phyloP scores from a whole-genome alignment of 2,329 filamentous ascomycete species.

The Fusarium solani-melongenae region DNA sequence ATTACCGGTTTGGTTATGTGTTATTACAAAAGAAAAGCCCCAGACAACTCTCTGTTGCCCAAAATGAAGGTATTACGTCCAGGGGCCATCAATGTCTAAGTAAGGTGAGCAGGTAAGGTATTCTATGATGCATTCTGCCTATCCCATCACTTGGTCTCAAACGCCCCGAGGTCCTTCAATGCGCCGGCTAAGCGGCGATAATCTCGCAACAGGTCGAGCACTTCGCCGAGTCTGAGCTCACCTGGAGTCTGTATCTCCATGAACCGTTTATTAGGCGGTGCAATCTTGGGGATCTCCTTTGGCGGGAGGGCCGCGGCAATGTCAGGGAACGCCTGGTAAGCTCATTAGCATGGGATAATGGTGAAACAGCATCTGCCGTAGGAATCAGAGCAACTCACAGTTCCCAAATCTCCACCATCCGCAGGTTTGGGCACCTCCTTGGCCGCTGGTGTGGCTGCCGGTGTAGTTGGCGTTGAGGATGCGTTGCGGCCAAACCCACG shows the following conservation, averaged over 20 bases:
- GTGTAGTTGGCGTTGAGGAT: conserved; percentile 50
- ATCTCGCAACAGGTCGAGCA: conserved; percentile 76
- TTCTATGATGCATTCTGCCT: conserved; percentile 3
- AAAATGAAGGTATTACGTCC: conserved; percentile 7
- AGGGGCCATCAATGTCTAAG: conserved; percentile 21
- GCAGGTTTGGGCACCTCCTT: conserved; percentile 52
- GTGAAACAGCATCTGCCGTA: neutral
- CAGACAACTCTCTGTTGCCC: neutral
- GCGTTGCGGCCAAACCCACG: conserved; percentile 76
- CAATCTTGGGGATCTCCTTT: conserved; percentile 65
- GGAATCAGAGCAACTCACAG: conserved; percentile 55
- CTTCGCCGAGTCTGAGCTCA: conserved; percentile 79
- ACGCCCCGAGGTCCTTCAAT: conserved; percentile 71
- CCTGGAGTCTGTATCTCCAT: conserved; percentile 76
- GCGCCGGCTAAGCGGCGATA: conserved; percentile 77
- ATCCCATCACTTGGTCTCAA: conserved; percentile 56
- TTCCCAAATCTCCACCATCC: conserved; percentile 67
- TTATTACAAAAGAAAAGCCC: neutral
- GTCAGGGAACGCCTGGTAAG: conserved; percentile 68
- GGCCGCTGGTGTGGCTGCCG: conserved; percentile 51
- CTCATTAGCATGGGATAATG: conserved; percentile 1
- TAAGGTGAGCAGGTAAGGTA: neutral
- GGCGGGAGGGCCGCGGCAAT: conserved; percentile 65
- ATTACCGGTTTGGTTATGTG: neutral
- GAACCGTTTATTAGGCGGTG: conserved; percentile 78